Conservation (phyloP, 192 early-diverging fungal genomes). For the Dissophora globulifera region DNA sequence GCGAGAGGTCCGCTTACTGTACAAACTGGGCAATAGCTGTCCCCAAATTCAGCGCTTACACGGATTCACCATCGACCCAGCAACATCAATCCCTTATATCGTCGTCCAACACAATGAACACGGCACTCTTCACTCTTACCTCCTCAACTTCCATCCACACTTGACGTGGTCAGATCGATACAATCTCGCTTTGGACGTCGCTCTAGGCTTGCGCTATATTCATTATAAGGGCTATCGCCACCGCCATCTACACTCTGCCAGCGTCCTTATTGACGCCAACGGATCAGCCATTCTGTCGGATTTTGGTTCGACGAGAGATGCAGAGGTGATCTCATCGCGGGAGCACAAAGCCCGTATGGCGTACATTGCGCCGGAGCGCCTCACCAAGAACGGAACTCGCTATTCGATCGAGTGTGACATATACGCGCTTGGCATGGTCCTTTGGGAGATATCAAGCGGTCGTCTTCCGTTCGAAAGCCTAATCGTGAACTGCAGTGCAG, state of each 20-base stretch:
- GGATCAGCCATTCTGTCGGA: conserved; percentile 47
- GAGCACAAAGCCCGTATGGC: conserved; percentile 45
- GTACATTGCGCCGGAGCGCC: conserved; percentile 46
- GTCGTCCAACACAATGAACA: conserved; percentile 46
- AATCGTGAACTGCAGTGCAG: conserved; percentile 15
- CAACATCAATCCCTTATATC: conserved; percentile 26
- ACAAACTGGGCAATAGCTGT: conserved; percentile 33
- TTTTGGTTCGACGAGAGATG: conserved; percentile 39
- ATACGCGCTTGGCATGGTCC: conserved; percentile 47
- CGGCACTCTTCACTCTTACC: conserved; percentile 43
- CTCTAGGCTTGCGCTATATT: conserved; percentile 40
- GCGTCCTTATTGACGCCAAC: conserved; percentile 46
- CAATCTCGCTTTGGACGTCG: conserved; percentile 50
- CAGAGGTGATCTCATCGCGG: conserved; percentile 44
- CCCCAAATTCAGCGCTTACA: conserved; percentile 27
- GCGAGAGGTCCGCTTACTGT: conserved; percentile 42
- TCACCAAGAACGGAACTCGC: conserved; percentile 35
- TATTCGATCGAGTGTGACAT: conserved; percentile 52
- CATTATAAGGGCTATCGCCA: conserved; percentile 53
- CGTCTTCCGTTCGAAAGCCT: conserved; percentile 41
- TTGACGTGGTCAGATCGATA: conserved; percentile 53
- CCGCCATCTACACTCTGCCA: conserved; percentile 45
- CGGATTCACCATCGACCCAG: conserved; percentile 37
- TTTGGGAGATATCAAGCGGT: conserved; percentile 47
- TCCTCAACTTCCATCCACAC: conserved; percentile 40